These are phyloP conservation scores for Alisma plantagoaquatica DNA, from an alignment of 106 monocot species.

Conservation along the genomic window DNA sequence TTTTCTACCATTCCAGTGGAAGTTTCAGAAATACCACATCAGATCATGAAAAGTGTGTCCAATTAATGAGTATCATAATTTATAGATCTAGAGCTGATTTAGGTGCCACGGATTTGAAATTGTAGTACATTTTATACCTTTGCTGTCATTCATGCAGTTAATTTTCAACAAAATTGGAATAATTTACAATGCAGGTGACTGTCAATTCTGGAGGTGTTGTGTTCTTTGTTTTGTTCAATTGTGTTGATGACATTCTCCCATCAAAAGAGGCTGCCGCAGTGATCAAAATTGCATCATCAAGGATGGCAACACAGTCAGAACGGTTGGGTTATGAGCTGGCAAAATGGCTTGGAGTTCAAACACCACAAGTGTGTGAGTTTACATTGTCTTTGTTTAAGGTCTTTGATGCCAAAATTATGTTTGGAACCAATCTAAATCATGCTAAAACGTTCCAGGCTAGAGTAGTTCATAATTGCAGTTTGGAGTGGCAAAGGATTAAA, in stretches of 20 bases:
- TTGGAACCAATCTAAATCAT: no score
- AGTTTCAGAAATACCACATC: no score
- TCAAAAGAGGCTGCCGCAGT: slow-evolving; percentile 58
- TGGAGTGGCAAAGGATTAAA: slow-evolving; percentile 81
- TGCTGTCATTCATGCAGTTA: neutral
- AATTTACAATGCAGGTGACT: slow-evolving; percentile 39
- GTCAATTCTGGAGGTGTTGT: slow-evolving; percentile 98
- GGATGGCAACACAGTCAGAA: slow-evolving; percentile 90
- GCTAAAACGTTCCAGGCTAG: slow-evolving; percentile 46
- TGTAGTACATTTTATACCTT: no score
- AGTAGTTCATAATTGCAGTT: slow-evolving; percentile 55
- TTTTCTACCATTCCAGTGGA: no score
- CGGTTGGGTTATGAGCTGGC: slow-evolving; percentile 94
- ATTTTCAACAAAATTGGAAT: neutral
- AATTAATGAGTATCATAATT: no score
- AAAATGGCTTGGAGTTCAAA: slow-evolving; percentile 66
- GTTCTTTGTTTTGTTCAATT: slow-evolving; percentile 79
- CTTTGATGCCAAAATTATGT: no score
- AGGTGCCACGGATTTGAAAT: no score
- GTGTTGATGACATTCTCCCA: slow-evolving; percentile 6
- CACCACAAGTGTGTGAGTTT: slow-evolving; percentile 51
- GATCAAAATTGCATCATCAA: slow-evolving; percentile 78
- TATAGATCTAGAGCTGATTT: no score
- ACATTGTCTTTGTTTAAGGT: neutral
- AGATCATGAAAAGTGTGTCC: no score